phyloP scores from a whole-genome alignment of 495 filamentous ascomycete genomes.

The Penicillium alfredii region DNA sequence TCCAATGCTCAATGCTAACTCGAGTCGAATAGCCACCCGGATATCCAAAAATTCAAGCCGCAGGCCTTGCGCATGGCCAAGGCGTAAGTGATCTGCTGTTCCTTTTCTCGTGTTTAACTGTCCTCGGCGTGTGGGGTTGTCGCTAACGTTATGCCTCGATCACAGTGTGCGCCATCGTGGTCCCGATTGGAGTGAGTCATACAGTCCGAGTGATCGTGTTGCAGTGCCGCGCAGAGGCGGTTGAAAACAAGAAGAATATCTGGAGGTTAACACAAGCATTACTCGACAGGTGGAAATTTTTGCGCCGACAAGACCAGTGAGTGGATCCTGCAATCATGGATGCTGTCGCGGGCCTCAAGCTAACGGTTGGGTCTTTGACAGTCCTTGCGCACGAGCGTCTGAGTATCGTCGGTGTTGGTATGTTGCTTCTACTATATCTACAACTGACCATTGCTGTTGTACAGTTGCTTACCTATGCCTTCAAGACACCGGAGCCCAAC shows the following conservation, averaged over 20 bases:
- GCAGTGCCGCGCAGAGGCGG: no score
- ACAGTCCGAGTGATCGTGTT: no score
- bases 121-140: conserved; percentile 33
- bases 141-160: conserved; percentile 11
- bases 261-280: conserved; percentile 14
- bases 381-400: conserved; percentile 96
- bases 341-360: conserved; percentile 2
- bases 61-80: conserved; percentile 94
- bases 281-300: conserved; percentile 71
- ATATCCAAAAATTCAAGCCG: conserved; percentile 95
- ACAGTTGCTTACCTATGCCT: no score
- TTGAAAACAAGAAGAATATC: no score
- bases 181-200: conserved; percentile 92
- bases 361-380: conserved; percentile 43
- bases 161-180: conserved; percentile 87
- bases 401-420: conserved; percentile 96
- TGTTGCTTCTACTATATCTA: no score
- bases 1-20: conserved; percentile 27
- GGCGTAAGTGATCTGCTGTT: conserved; percentile 62
- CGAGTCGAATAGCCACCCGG: conserved; percentile 63
- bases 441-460: no score
- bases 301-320: conserved; percentile 85
- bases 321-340: conserved; percentile 21
- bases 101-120: conserved; percentile 11
- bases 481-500: conserved; percentile 88